phyloP scores from a whole-genome alignment of 73 alveolate genomes.

The Tetrahymena thermophila region DNA sequence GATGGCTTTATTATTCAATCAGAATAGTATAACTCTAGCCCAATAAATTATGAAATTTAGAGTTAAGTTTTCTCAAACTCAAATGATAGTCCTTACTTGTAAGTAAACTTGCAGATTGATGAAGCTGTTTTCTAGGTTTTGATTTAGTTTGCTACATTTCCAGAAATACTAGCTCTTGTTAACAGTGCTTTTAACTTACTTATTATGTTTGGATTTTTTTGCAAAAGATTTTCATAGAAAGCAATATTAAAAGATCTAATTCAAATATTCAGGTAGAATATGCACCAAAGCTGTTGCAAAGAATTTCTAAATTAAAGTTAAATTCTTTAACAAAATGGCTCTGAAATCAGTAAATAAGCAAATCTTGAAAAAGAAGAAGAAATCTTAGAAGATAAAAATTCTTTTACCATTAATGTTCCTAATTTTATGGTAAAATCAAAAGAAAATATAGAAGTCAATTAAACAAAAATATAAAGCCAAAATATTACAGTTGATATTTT shows the following conservation, averaged over 20 bases:
- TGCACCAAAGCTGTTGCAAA: neutral
- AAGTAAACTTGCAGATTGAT: neutral
- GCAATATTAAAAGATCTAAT: neutral
- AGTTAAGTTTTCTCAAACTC: neutral
- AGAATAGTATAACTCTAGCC: neutral
- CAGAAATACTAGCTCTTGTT: neutral
- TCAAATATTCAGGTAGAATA: neutral
- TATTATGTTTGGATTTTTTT: neutral
- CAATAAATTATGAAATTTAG: neutral
- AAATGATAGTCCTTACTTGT: neutral
- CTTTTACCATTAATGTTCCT: neutral
- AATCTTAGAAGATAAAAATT: neutral
- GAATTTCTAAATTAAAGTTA: neutral
- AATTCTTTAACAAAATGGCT: neutral
- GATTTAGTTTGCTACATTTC: neutral
- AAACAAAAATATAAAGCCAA: too few species aligned
- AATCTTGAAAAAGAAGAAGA: neutral
- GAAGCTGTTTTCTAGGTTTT: neutral
- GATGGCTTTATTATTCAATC: neutral
- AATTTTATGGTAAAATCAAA: too few species aligned
- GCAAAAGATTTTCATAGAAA: neutral
- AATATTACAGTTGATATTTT: too few species aligned
- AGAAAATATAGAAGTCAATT: too few species aligned
- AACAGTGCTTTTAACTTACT: neutral
- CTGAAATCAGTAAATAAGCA: neutral